These are phyloP conservation scores for Ricinus communis DNA, from an alignment of 345 rosid species.

Conservation along the genomic window DNA sequence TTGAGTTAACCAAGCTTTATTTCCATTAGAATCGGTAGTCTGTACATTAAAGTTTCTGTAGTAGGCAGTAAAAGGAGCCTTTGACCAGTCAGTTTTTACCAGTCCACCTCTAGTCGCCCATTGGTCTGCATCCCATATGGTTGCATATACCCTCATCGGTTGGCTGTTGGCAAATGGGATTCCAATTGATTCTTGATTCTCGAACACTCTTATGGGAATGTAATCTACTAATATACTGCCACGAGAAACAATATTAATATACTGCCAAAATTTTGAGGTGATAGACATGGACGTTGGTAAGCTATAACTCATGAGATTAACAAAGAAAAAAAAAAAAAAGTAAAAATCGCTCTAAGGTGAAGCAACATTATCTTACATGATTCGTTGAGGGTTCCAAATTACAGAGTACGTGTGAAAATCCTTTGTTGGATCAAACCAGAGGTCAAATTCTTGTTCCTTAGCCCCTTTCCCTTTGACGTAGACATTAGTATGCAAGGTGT, in stretches of 20 bases:
- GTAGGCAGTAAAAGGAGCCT: constrained; percentile 19
- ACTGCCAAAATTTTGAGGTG: no score
- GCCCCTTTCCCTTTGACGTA: constrained; percentile 11
- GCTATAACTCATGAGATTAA: no score
- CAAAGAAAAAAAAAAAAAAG: no score
- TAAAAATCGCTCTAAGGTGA: no score
- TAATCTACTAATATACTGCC: constrained; percentile 15
- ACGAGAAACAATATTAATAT: neutral
- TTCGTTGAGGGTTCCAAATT: constrained; percentile 18
- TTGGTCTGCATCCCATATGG: constrained; percentile 15
- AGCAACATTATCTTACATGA: constrained; percentile 12
- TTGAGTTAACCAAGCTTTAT: constrained; percentile 3
- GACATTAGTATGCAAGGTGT: constrained; percentile 15
- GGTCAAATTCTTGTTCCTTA: constrained; percentile 12
- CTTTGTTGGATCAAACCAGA: constrained; percentile 22
- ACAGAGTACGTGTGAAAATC: constrained; percentile 12
- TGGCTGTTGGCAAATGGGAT: constrained; percentile 11
- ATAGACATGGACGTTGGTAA: no score
- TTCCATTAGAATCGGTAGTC: neutral
- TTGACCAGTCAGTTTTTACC: constrained; percentile 14
- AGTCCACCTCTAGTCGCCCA: constrained; percentile 13
- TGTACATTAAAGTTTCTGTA: constrained; percentile 12
- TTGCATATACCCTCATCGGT: constrained; percentile 6
- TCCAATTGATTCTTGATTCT: constrained; percentile 3
- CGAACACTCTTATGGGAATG: constrained; percentile 15